Base-by-base conservation (phyloP, 345 rosid genomes). In the Kernera saxatilis region DNA sequence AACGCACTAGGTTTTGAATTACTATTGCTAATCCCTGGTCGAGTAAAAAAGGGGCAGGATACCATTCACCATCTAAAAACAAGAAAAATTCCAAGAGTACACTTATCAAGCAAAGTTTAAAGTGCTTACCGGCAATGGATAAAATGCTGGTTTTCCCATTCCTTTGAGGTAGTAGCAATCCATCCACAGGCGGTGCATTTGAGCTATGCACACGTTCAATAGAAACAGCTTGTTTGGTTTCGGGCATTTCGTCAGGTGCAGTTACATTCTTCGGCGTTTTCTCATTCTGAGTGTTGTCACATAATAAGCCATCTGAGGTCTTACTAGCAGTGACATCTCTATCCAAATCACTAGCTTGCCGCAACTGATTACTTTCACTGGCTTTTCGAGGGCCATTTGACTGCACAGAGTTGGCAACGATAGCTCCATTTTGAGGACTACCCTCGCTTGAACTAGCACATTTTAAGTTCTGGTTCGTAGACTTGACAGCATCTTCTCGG, bases 401-500 rank as follows among this genome's bases (percentile, higher is more conserved):
- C 62, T 73, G 91, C 64, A 78, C 80, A 39, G 84, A 78, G 79
- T 78, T 83, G 50, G 72, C 70, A 66, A 77, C 75, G 55, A 60
- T 67, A 52, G 75, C 76, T 69, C 49, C 80, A 53, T 67, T 83
- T 68, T 74, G 82, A 49, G 87, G 88, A 73, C 83, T 86, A 37
- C 83, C 87, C 66, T 87, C 97, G 54, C 86, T 80, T 55, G 78
- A 73, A 71, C 69, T 73, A 43, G 80, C 72, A 72, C 82, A 55
- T 79, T 82, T 87, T 15, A 66, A 72, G 65, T 73, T 53, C 67
- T 80, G 88, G 72, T 70, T 85, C 53, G 80, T 85, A 51, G 89
- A 80, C 81, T 84, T 88, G 36, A 84, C 83, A 65, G 76, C 89
- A 80, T 87, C 96, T 81, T 89, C 90, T 50, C 77, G 85, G 79